Conservation (phyloP, 768 basidiomycete genomes). For the Hydnomerulius pinastri region DNA sequence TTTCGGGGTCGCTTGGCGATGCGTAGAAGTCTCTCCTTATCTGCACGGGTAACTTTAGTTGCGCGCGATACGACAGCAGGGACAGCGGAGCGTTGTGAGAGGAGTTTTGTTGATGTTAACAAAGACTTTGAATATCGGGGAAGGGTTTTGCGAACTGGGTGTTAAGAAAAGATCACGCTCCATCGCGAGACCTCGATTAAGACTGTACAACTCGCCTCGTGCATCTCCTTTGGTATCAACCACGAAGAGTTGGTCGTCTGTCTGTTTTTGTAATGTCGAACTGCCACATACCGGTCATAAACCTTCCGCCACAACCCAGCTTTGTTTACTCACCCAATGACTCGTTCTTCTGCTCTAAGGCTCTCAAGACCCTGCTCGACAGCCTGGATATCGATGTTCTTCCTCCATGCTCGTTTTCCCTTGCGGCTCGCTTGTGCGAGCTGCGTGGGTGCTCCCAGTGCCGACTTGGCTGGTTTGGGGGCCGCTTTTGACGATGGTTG, state of each 20-base stretch:
- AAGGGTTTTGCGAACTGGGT: constrained; percentile 59
- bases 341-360: constrained; percentile 78
- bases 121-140: constrained; percentile 55
- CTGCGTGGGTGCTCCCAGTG: constrained; percentile 30
- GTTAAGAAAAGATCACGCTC: neutral
- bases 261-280: constrained; percentile 62
- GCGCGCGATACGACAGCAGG: constrained; percentile 75
- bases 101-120: constrained; percentile 75
- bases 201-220: constrained; percentile 60
- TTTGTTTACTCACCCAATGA: constrained; percentile 68
- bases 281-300: constrained; percentile 35
- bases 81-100: constrained; percentile 84
- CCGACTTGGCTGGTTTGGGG: constrained; percentile 13
- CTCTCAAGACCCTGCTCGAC: constrained; percentile 78
- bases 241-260: constrained; percentile 75
- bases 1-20: constrained; percentile 73
- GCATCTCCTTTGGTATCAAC: constrained; percentile 83
- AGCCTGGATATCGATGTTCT: constrained; percentile 84
- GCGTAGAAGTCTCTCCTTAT: constrained; percentile 73
- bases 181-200: neutral
- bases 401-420: constrained; percentile 92
- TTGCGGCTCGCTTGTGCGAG: constrained; percentile 73
- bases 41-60: constrained; percentile 52
- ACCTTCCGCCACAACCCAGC: neutral
- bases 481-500: neutral